phyloP scores from a whole-genome alignment of 768 basidiomycete genomes.

The Tricholoma sp. region DNA sequence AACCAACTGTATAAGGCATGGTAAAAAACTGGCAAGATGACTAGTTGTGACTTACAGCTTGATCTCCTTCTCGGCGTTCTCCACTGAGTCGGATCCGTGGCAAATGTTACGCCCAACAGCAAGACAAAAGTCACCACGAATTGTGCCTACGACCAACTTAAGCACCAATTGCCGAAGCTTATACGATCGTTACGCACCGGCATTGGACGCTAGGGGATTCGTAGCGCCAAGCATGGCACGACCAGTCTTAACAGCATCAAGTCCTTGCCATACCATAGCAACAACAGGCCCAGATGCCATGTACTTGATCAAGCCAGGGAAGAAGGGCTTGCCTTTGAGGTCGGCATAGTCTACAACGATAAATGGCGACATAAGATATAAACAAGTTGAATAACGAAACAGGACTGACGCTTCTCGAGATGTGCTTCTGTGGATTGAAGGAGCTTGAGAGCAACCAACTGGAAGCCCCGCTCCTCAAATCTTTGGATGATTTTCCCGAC shows the following conservation, averaged over 20 bases:
- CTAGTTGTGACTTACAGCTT: constrained; percentile 54
- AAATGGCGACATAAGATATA: constrained; percentile 8
- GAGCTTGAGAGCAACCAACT: constrained; percentile 93
- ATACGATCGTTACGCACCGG: constrained; percentile 48
- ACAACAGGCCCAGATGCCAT: constrained; percentile 96
- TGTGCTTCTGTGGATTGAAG: constrained; percentile 73
- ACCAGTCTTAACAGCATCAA: constrained; percentile 92
- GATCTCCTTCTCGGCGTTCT: constrained; percentile 93
- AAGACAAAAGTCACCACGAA: constrained; percentile 93
- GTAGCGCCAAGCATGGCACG: constrained; percentile 95
- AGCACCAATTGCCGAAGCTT: constrained; percentile 1
- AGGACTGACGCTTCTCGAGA: constrained; percentile 77
- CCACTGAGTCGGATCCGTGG: constrained; percentile 87
- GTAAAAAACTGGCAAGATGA: constrained; percentile 5
- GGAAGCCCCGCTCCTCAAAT: constrained; percentile 98
- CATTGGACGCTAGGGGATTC: constrained; percentile 87
- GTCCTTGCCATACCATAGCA: constrained; percentile 93
- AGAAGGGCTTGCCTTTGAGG: constrained; percentile 92
- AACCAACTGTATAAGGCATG: constrained; percentile 62
- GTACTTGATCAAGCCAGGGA: constrained; percentile 94
- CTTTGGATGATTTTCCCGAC: constrained; percentile 92
- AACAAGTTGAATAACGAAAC: constrained; percentile 8
- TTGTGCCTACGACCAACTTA: constrained; percentile 56
- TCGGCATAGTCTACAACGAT: constrained; percentile 80
- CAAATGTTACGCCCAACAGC: constrained; percentile 94